Evolutionary conservation across 768 basidiomycete genomes (phyloP).

Genomic region (Psilocybe cyanescens): DNA sequence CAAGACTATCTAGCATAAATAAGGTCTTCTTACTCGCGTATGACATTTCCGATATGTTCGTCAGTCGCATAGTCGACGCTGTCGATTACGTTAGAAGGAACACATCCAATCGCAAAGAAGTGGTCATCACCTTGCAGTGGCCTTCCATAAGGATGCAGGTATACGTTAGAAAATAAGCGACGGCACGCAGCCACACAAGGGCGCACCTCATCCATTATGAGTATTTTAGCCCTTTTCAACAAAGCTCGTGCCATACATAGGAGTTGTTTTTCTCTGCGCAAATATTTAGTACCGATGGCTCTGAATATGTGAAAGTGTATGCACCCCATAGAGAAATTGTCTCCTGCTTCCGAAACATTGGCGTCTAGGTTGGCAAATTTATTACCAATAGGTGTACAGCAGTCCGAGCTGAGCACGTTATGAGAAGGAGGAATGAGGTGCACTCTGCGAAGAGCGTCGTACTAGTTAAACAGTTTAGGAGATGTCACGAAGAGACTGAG

Average conservation of each 20-base stretch:
- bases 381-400: conserved; percentile 56
- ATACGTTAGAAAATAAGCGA: too few species aligned
- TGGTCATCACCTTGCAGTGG: conserved; percentile 48
- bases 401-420: conserved; percentile 43
- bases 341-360: conserved; percentile 81
- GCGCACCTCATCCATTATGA: conserved; percentile 85
- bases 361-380: conserved; percentile 81
- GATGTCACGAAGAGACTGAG: not conserved
- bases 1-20: conserved; percentile 35
- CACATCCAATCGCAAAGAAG: too few species aligned
- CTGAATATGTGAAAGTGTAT: conserved; percentile 10
- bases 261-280: conserved; percentile 31
- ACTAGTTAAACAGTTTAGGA: conserved; percentile 43
- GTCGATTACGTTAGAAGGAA: not conserved
- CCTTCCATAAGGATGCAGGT: too few species aligned
- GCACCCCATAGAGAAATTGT: conserved; percentile 80
- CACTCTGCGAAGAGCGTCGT: conserved; percentile 82
- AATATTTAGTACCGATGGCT: not conserved
- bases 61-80: conserved; percentile 89
- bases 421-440: conserved; percentile 74
- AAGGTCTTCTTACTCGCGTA: conserved; percentile 81
- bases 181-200: too few species aligned
- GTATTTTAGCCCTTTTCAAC: conserved; percentile 72
- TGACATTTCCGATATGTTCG: conserved; percentile 83
- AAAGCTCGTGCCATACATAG: conserved; percentile 90